Base-by-base conservation (phyloP, 345 rosid genomes). In the Theobroma cacao region DNA sequence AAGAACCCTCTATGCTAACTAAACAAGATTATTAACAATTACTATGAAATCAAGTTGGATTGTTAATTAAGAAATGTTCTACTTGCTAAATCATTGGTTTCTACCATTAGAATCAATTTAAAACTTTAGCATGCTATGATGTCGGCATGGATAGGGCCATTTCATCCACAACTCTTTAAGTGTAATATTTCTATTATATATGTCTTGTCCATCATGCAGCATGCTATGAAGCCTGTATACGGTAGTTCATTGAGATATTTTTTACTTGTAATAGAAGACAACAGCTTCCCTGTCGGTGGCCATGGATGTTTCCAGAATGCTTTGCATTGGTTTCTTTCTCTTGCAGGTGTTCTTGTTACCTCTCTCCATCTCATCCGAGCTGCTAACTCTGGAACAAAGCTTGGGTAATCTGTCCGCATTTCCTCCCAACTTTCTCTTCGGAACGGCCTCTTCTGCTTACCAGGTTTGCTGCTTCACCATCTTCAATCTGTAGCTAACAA, bases 401-500 rank as follows among this genome's bases (percentile, higher is more conserved):
- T 72, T 52, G 18, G 43, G 24, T 8, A 40, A 61, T 14, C 45
- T 76, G 34, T 41, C 80, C n/a, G 47, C 47, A 8, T 50, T 76
- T 67, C 80, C 85, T 24, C 13, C 76, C 40, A 52, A 77, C 59
- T 80, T 83, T 64, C 80, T 83, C 45, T 73, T 83, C 22, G 85
- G 83, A 31, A 73, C 73, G 20, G 83, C 85, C 17, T 79, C 85
- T 59, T 79, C 83, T 68, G 69, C 83, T 45, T 79, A 80, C 36
- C 85, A 83, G 83, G 83, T 80, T 48, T 50, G 71, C 13, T 50
- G 71, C 13, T 56, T 50, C 38, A 20, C 30, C 34, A 34, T 41
- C 20, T 22, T 56, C 24, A 26, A 26, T 58, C 33, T 58, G 4
- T 48, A 50, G 3, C 20, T 18, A 43, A 1, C 48, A 50, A 48